These are phyloP conservation scores for Spinacia oleracea DNA, from an alignment of 179 eudicot genomes.

Conservation along the genomic window DNA sequence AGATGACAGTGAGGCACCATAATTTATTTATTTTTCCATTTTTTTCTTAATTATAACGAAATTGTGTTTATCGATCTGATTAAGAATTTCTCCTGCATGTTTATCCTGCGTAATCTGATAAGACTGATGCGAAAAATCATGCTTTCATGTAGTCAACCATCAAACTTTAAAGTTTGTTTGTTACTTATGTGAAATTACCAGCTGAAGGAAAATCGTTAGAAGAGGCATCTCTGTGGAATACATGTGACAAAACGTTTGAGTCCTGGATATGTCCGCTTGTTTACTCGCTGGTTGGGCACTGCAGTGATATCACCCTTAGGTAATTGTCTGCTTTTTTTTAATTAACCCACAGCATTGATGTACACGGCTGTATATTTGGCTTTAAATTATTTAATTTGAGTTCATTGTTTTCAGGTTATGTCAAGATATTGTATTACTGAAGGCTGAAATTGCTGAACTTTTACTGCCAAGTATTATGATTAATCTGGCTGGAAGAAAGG, in stretches of 20 bases:
- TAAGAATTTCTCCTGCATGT: background rate
- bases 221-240: slow-evolving; percentile 67
- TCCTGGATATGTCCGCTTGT: slow-evolving; percentile 91
- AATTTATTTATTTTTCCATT: background rate
- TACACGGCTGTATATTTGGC: slow-evolving; percentile 1
- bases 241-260: slow-evolving; percentile 72
- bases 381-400: background rate
- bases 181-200: slow-evolving; percentile 31
- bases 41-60: background rate
- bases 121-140: background rate
- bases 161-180: background rate
- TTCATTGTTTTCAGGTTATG: slow-evolving; percentile 61
- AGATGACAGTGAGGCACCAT: background rate
- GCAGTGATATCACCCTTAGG: slow-evolving; percentile 83
- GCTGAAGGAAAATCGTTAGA: slow-evolving; percentile 82
- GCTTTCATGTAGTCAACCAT: background rate
- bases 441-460: slow-evolving; percentile 95
- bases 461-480: slow-evolving; percentile 69
- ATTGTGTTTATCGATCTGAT: background rate
- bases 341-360: background rate
- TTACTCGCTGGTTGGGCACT: slow-evolving; percentile 70
- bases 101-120: background rate
- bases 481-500: slow-evolving; percentile 73
- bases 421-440: slow-evolving; percentile 83
- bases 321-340: slow-evolving; percentile 22